phyloP scores from a whole-genome alignment of 768 basidiomycete species.

The Suillus sp. region DNA sequence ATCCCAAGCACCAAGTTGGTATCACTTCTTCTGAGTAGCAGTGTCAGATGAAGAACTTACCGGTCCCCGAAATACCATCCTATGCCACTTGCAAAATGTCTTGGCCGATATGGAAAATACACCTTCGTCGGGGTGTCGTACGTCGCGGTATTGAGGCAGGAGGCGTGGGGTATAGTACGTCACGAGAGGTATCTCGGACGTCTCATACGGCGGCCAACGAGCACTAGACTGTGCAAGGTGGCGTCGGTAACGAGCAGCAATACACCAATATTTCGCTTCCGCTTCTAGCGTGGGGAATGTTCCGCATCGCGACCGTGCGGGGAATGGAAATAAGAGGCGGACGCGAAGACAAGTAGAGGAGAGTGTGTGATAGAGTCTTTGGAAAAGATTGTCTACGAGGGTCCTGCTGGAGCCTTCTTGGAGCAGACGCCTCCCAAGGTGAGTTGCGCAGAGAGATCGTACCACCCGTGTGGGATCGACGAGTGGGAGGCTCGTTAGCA shows the following conservation, averaged over 20 bases:
- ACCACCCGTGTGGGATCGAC: conserved; percentile 12
- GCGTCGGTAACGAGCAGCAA: conserved; percentile 28
- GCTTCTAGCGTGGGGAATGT: conserved; percentile 26
- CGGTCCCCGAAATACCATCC: conserved; percentile 44
- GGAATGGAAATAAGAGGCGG: conserved; percentile 16
- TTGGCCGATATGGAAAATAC: conserved; percentile 36
- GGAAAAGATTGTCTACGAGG: conserved; percentile 14
- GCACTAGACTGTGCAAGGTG: conserved; percentile 20
- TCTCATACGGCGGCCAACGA: conserved; percentile 13
- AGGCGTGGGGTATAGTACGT: conserved; percentile 40
- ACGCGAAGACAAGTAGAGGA: conserved; percentile 20
- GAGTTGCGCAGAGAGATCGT: conserved; percentile 13
- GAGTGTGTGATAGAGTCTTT: conserved; percentile 19
- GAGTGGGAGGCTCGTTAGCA: conserved; percentile 17
- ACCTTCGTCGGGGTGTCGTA: conserved; percentile 5
- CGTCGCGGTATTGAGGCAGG: conserved; percentile 40
- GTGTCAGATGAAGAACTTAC: conserved; percentile 31
- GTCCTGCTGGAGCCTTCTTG: conserved; percentile 5
- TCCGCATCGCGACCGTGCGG: conserved; percentile 18
- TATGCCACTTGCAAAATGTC: conserved; percentile 49
- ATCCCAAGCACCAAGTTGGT: background rate
- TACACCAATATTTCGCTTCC: conserved; percentile 35
- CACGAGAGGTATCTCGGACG: conserved; percentile 26
- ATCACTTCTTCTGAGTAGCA: conserved; percentile 1
- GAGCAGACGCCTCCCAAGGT: conserved; percentile 8